Evolutionary conservation across 768 basidiomycete species (phyloP).

Genomic region (Favolaschia claudopus): DNA sequence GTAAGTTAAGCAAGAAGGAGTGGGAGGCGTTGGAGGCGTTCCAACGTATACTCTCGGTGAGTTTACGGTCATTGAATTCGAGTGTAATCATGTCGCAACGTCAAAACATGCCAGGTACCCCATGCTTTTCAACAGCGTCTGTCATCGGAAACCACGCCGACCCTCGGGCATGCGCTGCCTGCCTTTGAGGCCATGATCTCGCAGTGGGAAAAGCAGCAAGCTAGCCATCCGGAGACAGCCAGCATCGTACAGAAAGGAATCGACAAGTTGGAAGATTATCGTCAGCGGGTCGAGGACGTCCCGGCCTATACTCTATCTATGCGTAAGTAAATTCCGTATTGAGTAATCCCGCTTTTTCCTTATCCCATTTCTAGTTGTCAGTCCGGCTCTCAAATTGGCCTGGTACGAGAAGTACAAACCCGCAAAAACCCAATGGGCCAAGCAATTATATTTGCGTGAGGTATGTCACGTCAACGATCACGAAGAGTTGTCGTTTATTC

Average conservation of each 20-base stretch:
- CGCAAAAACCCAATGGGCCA: background rate
- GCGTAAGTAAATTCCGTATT: constrained; percentile 20
- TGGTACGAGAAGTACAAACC: constrained; percentile 1
- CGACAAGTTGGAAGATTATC: constrained; percentile 27
- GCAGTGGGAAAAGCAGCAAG: constrained; percentile 20
- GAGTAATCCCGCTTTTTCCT: background rate
- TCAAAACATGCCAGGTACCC: constrained; percentile 23
- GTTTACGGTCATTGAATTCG: no score
- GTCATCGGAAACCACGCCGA: constrained; percentile 31
- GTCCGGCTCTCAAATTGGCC: constrained; percentile 17
- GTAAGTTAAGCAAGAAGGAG: constrained; percentile 26
- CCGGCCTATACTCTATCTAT: constrained; percentile 25
- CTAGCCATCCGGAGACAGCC: constrained; percentile 3
- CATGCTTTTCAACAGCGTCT: constrained; percentile 34
- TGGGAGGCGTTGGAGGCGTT: constrained; percentile 35
- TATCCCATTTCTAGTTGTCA: constrained; percentile 15
- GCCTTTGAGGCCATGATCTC: constrained; percentile 29
- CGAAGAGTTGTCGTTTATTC: background rate
- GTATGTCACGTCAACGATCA: background rate
- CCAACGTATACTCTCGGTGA: constrained; percentile 35
- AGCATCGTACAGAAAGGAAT: constrained; percentile 26
- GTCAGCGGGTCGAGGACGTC: constrained; percentile 5
- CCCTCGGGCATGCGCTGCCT: constrained; percentile 30
- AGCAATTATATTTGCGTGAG: constrained; percentile 1
- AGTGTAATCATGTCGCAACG: background rate